Conservation (phyloP, 2,329 filamentous ascomycete genomes). For the Westerdykella sp. region DNA sequence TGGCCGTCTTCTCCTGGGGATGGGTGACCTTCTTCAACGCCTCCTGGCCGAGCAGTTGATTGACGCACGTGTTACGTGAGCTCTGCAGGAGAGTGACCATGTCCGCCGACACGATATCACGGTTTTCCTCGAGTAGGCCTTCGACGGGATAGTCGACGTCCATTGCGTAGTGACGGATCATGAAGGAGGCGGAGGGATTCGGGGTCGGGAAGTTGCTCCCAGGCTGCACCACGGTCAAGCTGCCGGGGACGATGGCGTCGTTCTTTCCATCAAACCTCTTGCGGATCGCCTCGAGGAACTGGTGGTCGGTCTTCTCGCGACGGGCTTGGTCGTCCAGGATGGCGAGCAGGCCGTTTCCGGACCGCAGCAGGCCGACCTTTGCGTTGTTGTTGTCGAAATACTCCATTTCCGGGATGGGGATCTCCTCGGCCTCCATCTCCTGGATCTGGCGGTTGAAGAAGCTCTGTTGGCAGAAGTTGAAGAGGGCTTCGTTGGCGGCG, state of each 20-base stretch:
- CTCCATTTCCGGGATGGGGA: constrained; percentile 81
- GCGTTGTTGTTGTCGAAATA: constrained; percentile 98
- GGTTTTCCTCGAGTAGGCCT: constrained; percentile 88
- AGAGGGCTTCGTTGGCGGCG: constrained; percentile 83
- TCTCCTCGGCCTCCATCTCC: constrained; percentile 88
- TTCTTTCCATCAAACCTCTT: constrained; percentile 96
- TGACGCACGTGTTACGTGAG: constrained; percentile 82
- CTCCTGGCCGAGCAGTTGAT: constrained; percentile 91
- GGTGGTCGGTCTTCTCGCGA: constrained; percentile 78
- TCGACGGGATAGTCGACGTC: constrained; percentile 91
- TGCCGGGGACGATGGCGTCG: constrained; percentile 74
- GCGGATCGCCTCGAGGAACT: constrained; percentile 82
- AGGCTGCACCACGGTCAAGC: constrained; percentile 67
- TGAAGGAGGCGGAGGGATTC: constrained; percentile 74
- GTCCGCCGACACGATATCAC: constrained; percentile 91
- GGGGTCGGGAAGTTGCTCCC: constrained; percentile 87
- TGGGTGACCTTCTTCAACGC: constrained; percentile 89
- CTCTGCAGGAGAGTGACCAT: constrained; percentile 88
- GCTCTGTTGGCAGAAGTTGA: constrained; percentile 87
- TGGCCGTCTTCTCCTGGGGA: constrained; percentile 79
- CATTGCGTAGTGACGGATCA: constrained; percentile 90
- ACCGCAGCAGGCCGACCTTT: constrained; percentile 83
- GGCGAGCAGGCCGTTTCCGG: constrained; percentile 84
- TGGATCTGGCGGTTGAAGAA: constrained; percentile 96
- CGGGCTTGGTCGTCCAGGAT: constrained; percentile 95